Base-by-base conservation (phyloP, 768 basidiomycete species). In the Boletus subparvulus region DNA sequence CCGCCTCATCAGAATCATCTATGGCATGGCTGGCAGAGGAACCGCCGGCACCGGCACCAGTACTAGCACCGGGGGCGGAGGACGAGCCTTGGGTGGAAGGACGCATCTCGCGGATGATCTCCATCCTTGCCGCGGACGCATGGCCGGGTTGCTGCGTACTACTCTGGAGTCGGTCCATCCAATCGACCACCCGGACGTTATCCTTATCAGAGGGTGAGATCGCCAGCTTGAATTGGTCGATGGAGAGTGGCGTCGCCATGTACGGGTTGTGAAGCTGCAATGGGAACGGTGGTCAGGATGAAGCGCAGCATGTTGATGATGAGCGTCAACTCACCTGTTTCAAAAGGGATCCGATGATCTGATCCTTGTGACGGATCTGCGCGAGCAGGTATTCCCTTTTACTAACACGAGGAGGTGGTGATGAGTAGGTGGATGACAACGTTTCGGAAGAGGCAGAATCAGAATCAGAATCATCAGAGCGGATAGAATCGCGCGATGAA, bases 301-400 rank as follows among this genome's bases (percentile, higher is more conserved):
- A 52, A 41, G 40, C 5, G 5, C 30, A 21, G 4, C 9, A 44
- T 0, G 17, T 4, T 2, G 13, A 46, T 5, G 16, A 36, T 4
- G 37, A 43, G 2, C 19, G 7, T 40, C 5, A 1, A 69, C 78
- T 14, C 35, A 86, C 90, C 77, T 92, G 90, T 68, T 92, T 92
- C 61, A 94, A 80, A 14, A 93, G 82, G 14, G 85, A 88, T 60
- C 92, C 88, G 62, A 94, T 93, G 62, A 93, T 87, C 19, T 83
- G 78, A 74, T 94, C 91, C 75, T 94, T 94, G 74, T 94, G 91
- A 52, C 86, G 82, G 60, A 94, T 86, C 68, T 93, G 89, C 6
- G 90, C 88, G 26, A 93, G 81, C 17, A 94, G 78, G 67, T 92
- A 92, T 65, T 93, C 92, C 55, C 90, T 84, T 76, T 92, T 92